Evolutionary conservation across 805 yeast genomes (phyloP), one percentile per base, ranked within the genome.

Genomic region (Candida michaelii): DNA sequence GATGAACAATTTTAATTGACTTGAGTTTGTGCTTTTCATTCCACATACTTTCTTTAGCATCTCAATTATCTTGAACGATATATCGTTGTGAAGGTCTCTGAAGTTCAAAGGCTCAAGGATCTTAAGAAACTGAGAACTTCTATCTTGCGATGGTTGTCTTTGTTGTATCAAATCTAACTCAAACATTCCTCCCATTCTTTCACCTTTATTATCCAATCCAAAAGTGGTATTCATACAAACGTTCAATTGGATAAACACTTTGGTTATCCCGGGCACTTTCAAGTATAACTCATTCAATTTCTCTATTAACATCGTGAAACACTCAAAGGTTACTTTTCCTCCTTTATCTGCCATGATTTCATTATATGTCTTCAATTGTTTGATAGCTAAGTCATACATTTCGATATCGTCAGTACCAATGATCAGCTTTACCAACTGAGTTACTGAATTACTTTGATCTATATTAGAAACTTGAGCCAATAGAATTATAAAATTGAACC

Each of bases 401-500:
- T 50, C 53, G 8, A 53, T 40, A 39, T 66, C 68, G 3, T 50
- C 46, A 2, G 60, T 51, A 18, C 48, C 47, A 8, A 43, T 31
- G 1, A 66, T 48, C 48, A 53, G 63, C 5, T 35, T 43, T 8
- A 66, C 36, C 40, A 69, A 49, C 32, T 54, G 58, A 11, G 36
- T 29, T 5, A 68, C 46, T 43, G 61, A 71, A 27, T 48, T 54
- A 11, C 54, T 55, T 16, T 68, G 56, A 38, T 66, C 69, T 8
- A 64, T 55, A 6, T 55, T 58, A 1, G 72, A 66, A 9, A 68
- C 24, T 42, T 63, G 73, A 7, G 55, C 45, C n/a, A 70, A 50
- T 12, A 70, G 43, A 5, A 63, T 40, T 3, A 69, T 54, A 40
- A 68, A 60, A 42, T 70, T 70, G 27, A 68, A 44, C 27, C 76